Percentiles rank a stretch among this genome's conserved stretches.
These are phyloP conservation scores for Phyllosticta capitalensis DNA, from an alignment of 2,329 filamentous ascomycete species.

Conservation along the genomic window DNA sequence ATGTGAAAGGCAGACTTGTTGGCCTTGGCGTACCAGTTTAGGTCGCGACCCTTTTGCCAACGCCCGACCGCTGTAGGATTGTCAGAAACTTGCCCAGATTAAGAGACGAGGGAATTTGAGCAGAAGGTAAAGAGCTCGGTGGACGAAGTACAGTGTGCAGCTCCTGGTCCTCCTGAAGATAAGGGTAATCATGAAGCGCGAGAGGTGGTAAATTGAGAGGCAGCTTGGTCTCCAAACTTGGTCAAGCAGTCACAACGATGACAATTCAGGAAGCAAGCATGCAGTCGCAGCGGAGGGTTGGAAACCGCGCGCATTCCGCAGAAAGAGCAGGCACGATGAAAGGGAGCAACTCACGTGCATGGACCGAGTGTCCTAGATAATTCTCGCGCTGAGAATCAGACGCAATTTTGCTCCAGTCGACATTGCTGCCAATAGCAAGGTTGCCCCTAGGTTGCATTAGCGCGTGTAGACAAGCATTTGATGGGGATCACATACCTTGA, in stretches of 20 bases:
- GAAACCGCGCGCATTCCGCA: too few relatives aligned
- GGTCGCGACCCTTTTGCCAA: slow-evolving; percentile 72
- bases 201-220: not conserved
- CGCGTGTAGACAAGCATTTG: not conserved
- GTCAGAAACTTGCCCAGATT: not conserved
- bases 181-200: not conserved
- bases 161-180: not conserved
- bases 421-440: slow-evolving; percentile 46
- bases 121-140: not conserved
- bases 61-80: slow-evolving; percentile 56
- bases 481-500: slow-evolving; percentile 45
- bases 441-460: not conserved
- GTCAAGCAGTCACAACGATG: not conserved
- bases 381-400: slow-evolving; percentile 80
- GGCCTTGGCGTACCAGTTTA: slow-evolving; percentile 55
- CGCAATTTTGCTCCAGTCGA: slow-evolving; percentile 94
- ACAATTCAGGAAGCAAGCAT: not conserved
- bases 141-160: not conserved
- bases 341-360: slow-evolving; percentile 48
- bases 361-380: slow-evolving; percentile 81
- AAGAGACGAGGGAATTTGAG: not conserved
- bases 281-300: not conserved
- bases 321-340: not conserved
- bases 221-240: not conserved
- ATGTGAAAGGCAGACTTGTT: slow-evolving; percentile 25